These are phyloP conservation scores for Penicillium janthinellum DNA, from an alignment of 2,329 filamentous ascomycete genomes.

Conservation along the genomic window DNA sequence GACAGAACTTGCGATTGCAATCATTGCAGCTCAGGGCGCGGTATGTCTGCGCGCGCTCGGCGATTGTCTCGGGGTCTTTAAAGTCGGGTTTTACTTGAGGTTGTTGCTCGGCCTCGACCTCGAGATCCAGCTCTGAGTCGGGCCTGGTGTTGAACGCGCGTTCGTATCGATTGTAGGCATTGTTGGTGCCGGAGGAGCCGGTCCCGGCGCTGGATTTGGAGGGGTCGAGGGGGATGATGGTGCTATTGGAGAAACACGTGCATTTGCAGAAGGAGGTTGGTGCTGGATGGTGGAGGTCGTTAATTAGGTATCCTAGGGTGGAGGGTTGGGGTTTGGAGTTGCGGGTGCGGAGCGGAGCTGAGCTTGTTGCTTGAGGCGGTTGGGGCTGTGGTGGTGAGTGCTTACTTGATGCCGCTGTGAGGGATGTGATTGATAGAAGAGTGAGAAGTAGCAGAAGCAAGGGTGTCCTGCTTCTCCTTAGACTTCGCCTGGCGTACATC, in stretches of 20 bases:
- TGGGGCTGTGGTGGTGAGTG: conserved; percentile 3
- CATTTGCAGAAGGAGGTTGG: conserved; percentile 71
- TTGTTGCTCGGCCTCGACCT: neutral
- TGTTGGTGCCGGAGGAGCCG: conserved; percentile 21
- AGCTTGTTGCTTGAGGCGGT: neutral
- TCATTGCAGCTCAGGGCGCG: conserved; percentile 61
- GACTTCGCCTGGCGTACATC: conserved; percentile 27
- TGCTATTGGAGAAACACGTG: conserved; percentile 68
- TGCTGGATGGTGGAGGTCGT: conserved; percentile 24
- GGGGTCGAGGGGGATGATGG: conserved; percentile 65
- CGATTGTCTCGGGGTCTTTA: neutral
- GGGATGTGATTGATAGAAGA: conserved; percentile 31
- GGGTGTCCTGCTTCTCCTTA: conserved; percentile 14
- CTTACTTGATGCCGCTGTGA: conserved; percentile 41
- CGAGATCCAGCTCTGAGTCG: conserved; percentile 11
- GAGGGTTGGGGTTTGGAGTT: neutral
- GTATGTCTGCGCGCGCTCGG: conserved; percentile 38
- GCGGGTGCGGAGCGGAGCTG: neutral
- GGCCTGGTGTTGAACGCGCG: conserved; percentile 21
- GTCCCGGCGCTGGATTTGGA: conserved; percentile 25
- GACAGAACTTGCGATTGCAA: conserved; percentile 68
- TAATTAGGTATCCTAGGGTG: neutral
- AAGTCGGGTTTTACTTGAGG: neutral
- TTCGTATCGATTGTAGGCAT: conserved; percentile 25
- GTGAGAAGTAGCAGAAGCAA: conserved; percentile 30